Percentiles rank a stretch among this genome's conserved stretches.
phyloP scores from a whole-genome alignment of 108 stramenopile genomes.

The Skeletonema costatum region DNA sequence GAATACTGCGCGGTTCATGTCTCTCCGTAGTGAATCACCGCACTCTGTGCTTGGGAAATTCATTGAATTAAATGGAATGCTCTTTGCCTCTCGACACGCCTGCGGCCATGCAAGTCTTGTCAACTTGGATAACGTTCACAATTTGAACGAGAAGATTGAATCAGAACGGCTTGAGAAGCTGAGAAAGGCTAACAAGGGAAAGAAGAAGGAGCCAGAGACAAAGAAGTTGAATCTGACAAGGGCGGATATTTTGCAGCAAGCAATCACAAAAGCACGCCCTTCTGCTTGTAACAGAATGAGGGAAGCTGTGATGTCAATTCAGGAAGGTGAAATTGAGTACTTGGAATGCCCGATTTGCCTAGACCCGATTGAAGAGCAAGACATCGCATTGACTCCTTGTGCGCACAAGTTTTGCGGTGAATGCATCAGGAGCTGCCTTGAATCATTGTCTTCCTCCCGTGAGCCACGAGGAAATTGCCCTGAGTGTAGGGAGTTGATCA shows the following conservation, averaged over 20 bases:
- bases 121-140: slow-evolving; percentile 12
- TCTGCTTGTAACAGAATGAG: slow-evolving; percentile 16
- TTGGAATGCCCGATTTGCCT: slow-evolving; percentile 34
- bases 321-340: slow-evolving; percentile 19
- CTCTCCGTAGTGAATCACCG: not conserved
- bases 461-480: slow-evolving; percentile 23
- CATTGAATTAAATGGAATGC: slow-evolving; percentile 6
- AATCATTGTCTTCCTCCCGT: slow-evolving; percentile 3
- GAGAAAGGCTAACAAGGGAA: not conserved
- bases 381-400: slow-evolving; percentile 37
- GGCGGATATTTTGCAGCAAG: slow-evolving; percentile 12
- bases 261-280: slow-evolving; percentile 5
- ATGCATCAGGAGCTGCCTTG: slow-evolving; percentile 20
- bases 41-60: slow-evolving; percentile 3
- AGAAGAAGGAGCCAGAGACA: not conserved
- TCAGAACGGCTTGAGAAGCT: not conserved
- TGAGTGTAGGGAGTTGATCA: slow-evolving; percentile 10
- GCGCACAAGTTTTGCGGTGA: slow-evolving; percentile 32
- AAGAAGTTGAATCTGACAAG: slow-evolving; percentile 3
- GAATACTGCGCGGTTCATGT: slow-evolving; percentile 1
- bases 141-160: slow-evolving; percentile 1
- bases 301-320: slow-evolving; percentile 6
- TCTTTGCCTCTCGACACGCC: slow-evolving; percentile 8
- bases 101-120: slow-evolving; percentile 21
- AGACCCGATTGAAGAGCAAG: slow-evolving; percentile 12